Evolutionary conservation across 305 asterid species (phyloP).

Genomic region (Fraxinus paxiana): DNA sequence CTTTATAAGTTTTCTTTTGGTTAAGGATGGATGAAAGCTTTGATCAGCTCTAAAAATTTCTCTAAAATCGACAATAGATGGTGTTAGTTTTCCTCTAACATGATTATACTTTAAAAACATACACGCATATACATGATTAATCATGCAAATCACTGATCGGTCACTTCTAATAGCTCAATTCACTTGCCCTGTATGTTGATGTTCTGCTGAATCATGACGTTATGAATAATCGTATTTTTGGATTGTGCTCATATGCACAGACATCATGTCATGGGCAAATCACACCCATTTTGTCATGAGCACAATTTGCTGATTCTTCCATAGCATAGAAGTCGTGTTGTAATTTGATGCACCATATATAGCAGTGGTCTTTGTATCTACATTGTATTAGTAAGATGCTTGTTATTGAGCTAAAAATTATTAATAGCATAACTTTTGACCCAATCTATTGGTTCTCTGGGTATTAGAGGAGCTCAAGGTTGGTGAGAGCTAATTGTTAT

Average conservation of each 20-base stretch:
- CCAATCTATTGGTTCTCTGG: background rate
- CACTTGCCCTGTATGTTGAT: background rate
- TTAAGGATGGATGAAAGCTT: background rate
- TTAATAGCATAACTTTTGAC: background rate
- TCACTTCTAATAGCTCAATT: background rate
- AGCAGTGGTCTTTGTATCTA: slow-evolving; percentile 9
- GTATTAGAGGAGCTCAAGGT: background rate
- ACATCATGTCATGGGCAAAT: background rate
- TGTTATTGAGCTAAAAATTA: background rate
- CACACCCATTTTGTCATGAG: background rate
- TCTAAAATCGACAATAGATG: background rate
- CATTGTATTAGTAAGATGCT: background rate
- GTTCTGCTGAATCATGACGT: background rate
- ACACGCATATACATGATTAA: background rate
- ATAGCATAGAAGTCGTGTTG: background rate
- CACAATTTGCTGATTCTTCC: background rate
- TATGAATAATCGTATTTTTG: background rate
- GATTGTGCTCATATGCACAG: background rate
- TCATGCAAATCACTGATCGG: background rate
- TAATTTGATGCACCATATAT: background rate
- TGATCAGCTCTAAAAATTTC: background rate
- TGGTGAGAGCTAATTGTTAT: background rate
- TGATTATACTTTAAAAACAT: background rate
- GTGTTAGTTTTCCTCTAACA: background rate
- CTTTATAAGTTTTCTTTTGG: background rate